These are phyloP conservation scores for Juncus inflexus DNA, from an alignment of 176 grass and related monocot genomes.

Conservation along the genomic window DNA sequence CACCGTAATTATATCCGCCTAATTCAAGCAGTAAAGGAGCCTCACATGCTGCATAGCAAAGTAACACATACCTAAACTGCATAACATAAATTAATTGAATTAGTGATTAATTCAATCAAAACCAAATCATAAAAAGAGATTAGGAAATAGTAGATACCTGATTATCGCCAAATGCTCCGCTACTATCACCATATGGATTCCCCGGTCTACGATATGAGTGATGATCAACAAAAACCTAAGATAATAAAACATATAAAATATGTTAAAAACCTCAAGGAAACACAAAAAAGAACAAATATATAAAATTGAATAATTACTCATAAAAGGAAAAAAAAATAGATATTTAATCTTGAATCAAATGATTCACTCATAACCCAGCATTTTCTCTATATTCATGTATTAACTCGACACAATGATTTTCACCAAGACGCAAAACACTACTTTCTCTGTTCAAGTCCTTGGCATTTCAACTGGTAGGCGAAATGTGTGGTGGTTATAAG, in stretches of 20 bases:
- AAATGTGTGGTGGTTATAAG: too few species aligned
- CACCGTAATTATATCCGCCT: conserved; percentile 87
- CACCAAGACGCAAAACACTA: conserved; percentile 65
- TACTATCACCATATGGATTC: conserved; percentile 80
- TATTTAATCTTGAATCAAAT: too few species aligned
- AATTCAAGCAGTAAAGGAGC: conserved; percentile 89
- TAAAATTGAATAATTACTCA: neutral
- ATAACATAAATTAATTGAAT: conserved; percentile 16
- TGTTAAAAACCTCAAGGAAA: conserved; percentile 6
- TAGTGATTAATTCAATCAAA: neutral
- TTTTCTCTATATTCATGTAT: conserved; percentile 77
- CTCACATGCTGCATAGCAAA: conserved; percentile 86
- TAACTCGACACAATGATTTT: conserved; percentile 65
- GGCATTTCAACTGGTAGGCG: too few species aligned
- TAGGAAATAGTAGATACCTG: conserved; percentile 45
- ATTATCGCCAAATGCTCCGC: conserved; percentile 92
- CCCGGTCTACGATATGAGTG: conserved; percentile 78
- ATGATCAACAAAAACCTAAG: conserved; percentile 91
- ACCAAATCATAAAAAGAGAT: conserved; percentile 3
- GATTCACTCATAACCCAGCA: conserved; percentile 26
- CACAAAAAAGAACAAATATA: conserved; percentile 4
- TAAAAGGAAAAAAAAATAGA: too few species aligned
- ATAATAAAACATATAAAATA: too few species aligned
- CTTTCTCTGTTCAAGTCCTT: conserved; percentile 31
- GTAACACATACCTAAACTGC: conserved; percentile 95